Evolutionary conservation across 768 basidiomycete species (phyloP), one percentile per base, ranked within the genome.

Genomic region (Panaeolus papilionaceus): DNA sequence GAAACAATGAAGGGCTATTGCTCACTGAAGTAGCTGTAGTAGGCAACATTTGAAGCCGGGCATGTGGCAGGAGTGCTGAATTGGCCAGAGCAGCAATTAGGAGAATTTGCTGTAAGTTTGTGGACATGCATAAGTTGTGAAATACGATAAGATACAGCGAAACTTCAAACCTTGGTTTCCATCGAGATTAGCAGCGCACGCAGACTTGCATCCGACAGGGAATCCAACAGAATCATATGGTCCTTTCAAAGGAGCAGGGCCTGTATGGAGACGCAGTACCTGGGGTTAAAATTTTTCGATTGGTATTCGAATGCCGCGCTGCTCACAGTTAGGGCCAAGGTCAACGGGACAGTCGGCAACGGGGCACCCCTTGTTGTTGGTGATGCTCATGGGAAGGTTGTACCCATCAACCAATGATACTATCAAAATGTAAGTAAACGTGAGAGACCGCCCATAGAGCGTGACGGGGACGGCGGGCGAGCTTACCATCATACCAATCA

Each of bases 401-500:
- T 82, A 89, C 1, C 90, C 89, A 69, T 90, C 87, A 42, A 91
- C 89, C 38, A 91, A 79, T 33, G 88, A 89, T 40, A 90, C 89
- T 89, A 18, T 11, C 33, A 4, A 12, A 58, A 16, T 58, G 8
- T 4, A 16, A 42, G 16, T 42, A 16, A 42, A 9, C 9, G 28
- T 58, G 33, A 58, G 28, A 33, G 26, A 58, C 54, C 33, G 54
- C 54, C 33, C 54, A 28, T 18, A 1, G 23, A 10, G 28, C 54
- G 54, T 37, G 9, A 49, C 28, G 28, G 54, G 14, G 1, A 58
- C 5, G 10, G 26, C 20, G 54, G 54, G n/a, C 28, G 54, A 45
- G 44, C 64, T 14, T 47, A 64, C 64, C 64, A 64, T 64, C 64
- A 38, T 64, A 64, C 64, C 64, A 64, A 37, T 64, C 64, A 37